phyloP scores from a whole-genome alignment of 805 yeast species.

The Myxozyma udenii region DNA sequence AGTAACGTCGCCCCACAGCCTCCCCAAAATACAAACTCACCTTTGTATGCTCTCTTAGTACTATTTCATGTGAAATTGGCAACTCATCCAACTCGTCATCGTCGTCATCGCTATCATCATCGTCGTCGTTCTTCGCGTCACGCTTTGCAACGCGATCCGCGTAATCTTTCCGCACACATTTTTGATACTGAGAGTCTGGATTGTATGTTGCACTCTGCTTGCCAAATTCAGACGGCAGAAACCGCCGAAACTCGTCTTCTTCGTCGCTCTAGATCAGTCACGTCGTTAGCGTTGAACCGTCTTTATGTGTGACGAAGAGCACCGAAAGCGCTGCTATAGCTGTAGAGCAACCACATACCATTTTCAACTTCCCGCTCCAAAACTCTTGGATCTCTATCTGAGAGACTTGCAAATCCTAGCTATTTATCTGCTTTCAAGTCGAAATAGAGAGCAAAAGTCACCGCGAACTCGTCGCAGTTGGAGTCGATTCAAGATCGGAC shows the following conservation, averaged over 20 bases:
- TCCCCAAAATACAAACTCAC: constrained; percentile 26
- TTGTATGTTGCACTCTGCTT: constrained; percentile 8
- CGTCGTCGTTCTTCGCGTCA: constrained; percentile 6
- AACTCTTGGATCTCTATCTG: too few species aligned
- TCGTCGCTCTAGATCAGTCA: constrained; percentile 11
- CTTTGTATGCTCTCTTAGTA: constrained; percentile 31
- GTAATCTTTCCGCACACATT: constrained; percentile 13
- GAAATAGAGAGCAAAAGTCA: too few species aligned
- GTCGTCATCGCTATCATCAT: constrained; percentile 32
- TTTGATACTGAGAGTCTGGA: constrained; percentile 11
- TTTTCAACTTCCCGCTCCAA: too few species aligned
- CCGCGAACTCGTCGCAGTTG: too few species aligned
- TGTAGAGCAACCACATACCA: too few species aligned
- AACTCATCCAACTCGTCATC: constrained; percentile 36
- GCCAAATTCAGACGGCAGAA: constrained; percentile 30
- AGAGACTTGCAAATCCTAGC: too few species aligned
- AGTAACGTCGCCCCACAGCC: background rate
- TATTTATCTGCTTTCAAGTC: too few species aligned
- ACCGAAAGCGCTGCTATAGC: too few species aligned
- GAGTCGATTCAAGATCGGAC: too few species aligned
- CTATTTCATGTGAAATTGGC: constrained; percentile 41
- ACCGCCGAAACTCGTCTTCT: constrained; percentile 14
- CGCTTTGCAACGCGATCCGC: constrained; percentile 1
- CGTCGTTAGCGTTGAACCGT: too few species aligned
- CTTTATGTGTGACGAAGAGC: too few species aligned